Conservation (phyloP, 2,329 filamentous ascomycete species). For the Penicillium sp. region DNA sequence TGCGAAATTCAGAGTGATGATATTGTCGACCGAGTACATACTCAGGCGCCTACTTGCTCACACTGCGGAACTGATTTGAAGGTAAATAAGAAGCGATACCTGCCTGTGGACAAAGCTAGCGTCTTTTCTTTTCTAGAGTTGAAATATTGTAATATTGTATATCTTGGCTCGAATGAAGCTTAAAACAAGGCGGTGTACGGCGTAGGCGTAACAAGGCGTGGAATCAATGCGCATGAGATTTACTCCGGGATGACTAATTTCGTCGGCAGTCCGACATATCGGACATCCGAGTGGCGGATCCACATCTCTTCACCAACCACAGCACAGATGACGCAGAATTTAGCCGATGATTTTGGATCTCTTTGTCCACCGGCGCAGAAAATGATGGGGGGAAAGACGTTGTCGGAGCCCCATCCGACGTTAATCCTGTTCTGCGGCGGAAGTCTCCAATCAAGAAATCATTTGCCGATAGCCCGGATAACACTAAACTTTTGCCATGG, state of each 20-base stretch:
- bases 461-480: constrained; percentile 17
- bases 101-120: too few species aligned
- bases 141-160: too few species aligned
- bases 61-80: too few species aligned
- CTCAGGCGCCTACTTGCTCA: too few species aligned
- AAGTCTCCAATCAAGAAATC: constrained; percentile 19
- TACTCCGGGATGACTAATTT: constrained; percentile 7
- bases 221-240: not conserved
- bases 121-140: too few species aligned
- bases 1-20: too few species aligned
- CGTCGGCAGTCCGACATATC: constrained; percentile 17
- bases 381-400: constrained; percentile 7
- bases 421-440: constrained; percentile 9
- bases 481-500: constrained; percentile 6
- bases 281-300: constrained; percentile 18
- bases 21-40: too few species aligned
- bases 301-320: constrained; percentile 15
- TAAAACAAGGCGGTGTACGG: too few species aligned
- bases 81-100: too few species aligned
- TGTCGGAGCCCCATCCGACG: constrained; percentile 21
- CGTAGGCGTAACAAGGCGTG: too few species aligned
- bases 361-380: constrained; percentile 7
- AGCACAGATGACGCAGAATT: constrained; percentile 16
- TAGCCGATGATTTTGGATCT: constrained; percentile 9
- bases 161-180: too few species aligned